Evolutionary conservation across 345 rosid genomes (phyloP).

Genomic region (Lumnitzera littorea): DNA sequence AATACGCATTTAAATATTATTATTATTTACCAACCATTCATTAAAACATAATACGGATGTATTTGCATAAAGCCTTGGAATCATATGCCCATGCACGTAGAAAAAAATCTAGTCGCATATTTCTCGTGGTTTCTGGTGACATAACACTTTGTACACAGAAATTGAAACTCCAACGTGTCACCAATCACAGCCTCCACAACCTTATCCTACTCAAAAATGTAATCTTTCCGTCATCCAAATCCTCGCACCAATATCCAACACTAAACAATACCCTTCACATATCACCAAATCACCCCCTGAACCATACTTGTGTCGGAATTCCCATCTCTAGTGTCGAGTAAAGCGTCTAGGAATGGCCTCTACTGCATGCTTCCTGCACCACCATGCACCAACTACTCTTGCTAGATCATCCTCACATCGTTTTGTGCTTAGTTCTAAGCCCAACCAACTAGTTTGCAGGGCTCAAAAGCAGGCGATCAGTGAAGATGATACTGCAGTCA

Average conservation of each 20-base stretch:
- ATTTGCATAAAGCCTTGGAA: no score
- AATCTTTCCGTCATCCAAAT: slow-evolving; percentile 22
- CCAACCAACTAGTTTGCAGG: slow-evolving; percentile 47
- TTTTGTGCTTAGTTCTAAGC: slow-evolving; percentile 32
- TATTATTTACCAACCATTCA: no score
- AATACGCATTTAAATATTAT: no score
- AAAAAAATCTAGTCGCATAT: no score
- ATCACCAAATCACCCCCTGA: not conserved
- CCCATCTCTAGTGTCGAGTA: not conserved
- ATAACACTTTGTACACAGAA: no score
- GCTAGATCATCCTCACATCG: slow-evolving; percentile 27
- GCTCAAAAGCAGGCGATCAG: slow-evolving; percentile 48
- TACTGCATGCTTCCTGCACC: slow-evolving; percentile 57
- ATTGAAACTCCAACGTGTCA: slow-evolving; percentile 2
- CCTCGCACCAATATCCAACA: slow-evolving; percentile 25
- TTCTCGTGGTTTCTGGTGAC: no score
- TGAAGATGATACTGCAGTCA: slow-evolving; percentile 13
- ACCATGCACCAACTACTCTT: slow-evolving; percentile 39
- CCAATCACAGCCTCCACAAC: slow-evolving; percentile 21
- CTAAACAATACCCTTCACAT: slow-evolving; percentile 31
- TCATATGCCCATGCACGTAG: no score
- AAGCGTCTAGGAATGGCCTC: slow-evolving; percentile 41
- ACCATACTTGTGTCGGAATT: not conserved
- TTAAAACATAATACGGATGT: no score
- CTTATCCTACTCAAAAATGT: slow-evolving; percentile 52